A percentile compares a stretch with the other conserved stretches of the same genome.
phyloP scores from a whole-genome alignment of 768 basidiomycete species.

The Galerina marginata region DNA sequence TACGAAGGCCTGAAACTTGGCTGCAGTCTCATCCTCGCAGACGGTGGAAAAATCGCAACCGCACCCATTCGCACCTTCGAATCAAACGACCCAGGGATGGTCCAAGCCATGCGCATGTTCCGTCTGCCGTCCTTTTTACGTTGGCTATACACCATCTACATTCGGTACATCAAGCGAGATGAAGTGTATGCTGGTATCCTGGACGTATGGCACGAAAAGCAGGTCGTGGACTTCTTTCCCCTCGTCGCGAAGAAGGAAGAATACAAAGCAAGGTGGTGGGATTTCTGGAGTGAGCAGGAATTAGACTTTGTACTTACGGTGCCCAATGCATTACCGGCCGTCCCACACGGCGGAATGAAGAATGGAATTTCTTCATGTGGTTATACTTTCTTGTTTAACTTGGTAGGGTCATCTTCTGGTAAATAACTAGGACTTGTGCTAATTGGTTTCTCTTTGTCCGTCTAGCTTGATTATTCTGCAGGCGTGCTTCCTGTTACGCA shows the following conservation, averaged over 20 bases:
- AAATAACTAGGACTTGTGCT: neutral
- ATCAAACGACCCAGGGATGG: conserved; percentile 54
- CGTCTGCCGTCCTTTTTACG: conserved; percentile 53
- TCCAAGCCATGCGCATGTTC: conserved; percentile 42
- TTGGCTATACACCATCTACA: conserved; percentile 54
- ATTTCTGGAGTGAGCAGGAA: conserved; percentile 42
- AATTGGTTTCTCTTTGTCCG: neutral
- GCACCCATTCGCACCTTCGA: conserved; percentile 45
- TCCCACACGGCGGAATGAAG: conserved; percentile 58
- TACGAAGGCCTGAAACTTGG: conserved; percentile 58
- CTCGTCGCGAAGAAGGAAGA: conserved; percentile 54
- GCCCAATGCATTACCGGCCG: conserved; percentile 60
- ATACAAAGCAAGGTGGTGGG: conserved; percentile 48
- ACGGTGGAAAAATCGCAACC: conserved; percentile 47
- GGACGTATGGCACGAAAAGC: conserved; percentile 50
- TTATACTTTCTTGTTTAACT: conserved; percentile 68
- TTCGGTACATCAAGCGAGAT: conserved; percentile 57
- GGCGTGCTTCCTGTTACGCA: conserved; percentile 65
- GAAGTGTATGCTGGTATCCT: conserved; percentile 58
- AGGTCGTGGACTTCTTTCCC: conserved; percentile 48
- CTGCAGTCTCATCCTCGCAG: conserved; percentile 56
- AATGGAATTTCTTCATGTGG: conserved; percentile 57
- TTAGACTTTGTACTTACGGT: conserved; percentile 67
- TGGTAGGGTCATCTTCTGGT: conserved; percentile 40
- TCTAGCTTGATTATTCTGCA: conserved; percentile 45